Evolutionary conservation across 345 rosid species (phyloP).

Genomic region (Barbarea vulgaris): DNA sequence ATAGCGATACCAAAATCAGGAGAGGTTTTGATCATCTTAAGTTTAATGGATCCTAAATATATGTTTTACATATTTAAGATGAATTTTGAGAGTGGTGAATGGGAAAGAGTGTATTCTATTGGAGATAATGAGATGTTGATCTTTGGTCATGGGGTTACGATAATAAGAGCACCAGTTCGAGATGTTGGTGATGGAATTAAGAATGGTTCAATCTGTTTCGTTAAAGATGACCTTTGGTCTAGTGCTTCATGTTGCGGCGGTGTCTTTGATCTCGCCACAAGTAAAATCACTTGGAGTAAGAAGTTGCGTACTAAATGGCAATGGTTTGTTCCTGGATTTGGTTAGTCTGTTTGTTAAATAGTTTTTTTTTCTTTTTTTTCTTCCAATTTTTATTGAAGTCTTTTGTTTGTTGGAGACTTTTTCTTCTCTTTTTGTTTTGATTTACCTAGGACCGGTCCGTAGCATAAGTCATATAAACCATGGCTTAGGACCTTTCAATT

Average conservation of each 20-base stretch:
- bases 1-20: background rate
- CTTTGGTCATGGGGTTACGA: background rate
- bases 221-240: background rate
- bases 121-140: conserved; percentile 19
- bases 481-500: no score
- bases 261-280: background rate
- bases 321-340: conserved; percentile 8
- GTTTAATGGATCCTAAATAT: no score
- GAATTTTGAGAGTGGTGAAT: conserved; percentile 1
- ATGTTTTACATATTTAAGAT: background rate
- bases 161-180: background rate
- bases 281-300: background rate
- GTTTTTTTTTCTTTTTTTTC: no score
- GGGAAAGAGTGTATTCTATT: conserved; percentile 12
- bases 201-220: conserved; percentile 2
- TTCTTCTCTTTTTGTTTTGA: no score
- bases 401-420: background rate
- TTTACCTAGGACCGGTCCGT: no score
- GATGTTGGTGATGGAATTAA: conserved; percentile 4
- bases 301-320: background rate
- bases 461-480: no score
- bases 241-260: background rate
- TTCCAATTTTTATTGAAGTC: background rate
- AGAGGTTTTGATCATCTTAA: background rate
- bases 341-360: background rate